A percentile compares a stretch with the other conserved stretches of the same genome.
phyloP scores from a whole-genome alignment of 2,329 filamentous ascomycete species.

The Stagonosporopsis chrysanthemi region DNA sequence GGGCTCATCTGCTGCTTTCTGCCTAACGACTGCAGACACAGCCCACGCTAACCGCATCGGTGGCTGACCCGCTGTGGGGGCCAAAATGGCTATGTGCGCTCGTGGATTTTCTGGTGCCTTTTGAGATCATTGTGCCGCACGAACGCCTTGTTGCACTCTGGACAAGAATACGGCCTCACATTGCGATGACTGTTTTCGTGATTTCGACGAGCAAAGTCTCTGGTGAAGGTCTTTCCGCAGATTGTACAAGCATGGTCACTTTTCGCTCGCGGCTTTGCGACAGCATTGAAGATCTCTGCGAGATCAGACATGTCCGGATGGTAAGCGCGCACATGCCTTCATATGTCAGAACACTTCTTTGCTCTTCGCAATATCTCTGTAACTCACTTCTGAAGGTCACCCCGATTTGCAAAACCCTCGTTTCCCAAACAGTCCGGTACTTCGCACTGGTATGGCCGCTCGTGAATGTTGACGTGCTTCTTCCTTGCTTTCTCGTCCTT shows the following conservation, averaged over 20 bases:
- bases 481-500: constrained; percentile 39
- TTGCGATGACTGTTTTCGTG: constrained; percentile 52
- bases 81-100: constrained; percentile 9
- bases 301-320: constrained; percentile 39
- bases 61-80: constrained; percentile 10
- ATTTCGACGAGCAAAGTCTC: constrained; percentile 46
- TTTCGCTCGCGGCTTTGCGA: constrained; percentile 20
- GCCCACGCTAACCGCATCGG: constrained; percentile 11
- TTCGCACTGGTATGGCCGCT: constrained; percentile 52
- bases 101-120: constrained; percentile 38
- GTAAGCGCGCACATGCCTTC: constrained; percentile 29
- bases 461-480: constrained; percentile 51
- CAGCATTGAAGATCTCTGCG: constrained; percentile 25
- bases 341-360: neutral
- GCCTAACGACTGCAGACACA: constrained; percentile 7
- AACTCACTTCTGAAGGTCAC: constrained; percentile 46
- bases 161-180: constrained; percentile 25
- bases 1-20: constrained; percentile 10
- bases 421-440: constrained; percentile 45
- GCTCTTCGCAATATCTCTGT: neutral
- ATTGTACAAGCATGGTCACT: constrained; percentile 42
- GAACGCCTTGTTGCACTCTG: constrained; percentile 40
- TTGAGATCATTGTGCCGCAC: constrained; percentile 33
- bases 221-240: constrained; percentile 51
- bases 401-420: constrained; percentile 52